These are phyloP conservation scores for Thermochaetoides thermophila DNA, from an alignment of 495 filamentous ascomycete genomes.

Conservation along the genomic window DNA sequence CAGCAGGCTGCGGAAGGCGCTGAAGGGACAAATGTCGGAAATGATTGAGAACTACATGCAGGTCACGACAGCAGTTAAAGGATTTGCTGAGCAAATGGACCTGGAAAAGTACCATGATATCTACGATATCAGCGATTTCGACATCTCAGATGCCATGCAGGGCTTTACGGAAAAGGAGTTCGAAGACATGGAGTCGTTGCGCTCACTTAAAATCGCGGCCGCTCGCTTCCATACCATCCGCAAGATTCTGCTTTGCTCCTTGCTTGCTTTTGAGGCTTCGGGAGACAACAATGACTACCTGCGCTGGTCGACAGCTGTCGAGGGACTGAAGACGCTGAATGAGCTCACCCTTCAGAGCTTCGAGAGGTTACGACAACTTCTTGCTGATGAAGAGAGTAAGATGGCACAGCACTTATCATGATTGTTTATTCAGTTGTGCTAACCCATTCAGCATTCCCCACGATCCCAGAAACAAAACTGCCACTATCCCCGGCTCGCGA, in stretches of 20 bases:
- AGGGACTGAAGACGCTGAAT: conserved; percentile 54
- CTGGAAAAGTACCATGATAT: conserved; percentile 84
- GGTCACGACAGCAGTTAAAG: conserved; percentile 49
- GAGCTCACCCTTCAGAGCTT: conserved; percentile 40
- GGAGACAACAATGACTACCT: conserved; percentile 65
- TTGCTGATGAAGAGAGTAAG: conserved; percentile 78
- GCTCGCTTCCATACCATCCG: conserved; percentile 66
- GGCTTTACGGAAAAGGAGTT: conserved; percentile 45
- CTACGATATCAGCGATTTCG: conserved; percentile 72
- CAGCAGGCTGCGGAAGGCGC: conserved; percentile 54
- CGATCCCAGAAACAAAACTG: conserved; percentile 41
- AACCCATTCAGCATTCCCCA: conserved; percentile 21
- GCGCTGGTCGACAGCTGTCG: conserved; percentile 64
- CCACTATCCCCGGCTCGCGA: conserved; percentile 65
- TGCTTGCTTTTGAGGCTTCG: conserved; percentile 77
- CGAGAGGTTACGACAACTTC: conserved; percentile 43
- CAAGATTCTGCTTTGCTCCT: conserved; percentile 69
- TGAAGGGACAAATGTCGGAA: conserved; percentile 51
- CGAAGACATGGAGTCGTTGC: conserved; percentile 66
- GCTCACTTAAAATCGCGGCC: conserved; percentile 60
- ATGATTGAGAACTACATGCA: conserved; percentile 56
- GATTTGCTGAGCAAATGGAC: conserved; percentile 59
- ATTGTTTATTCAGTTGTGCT: background rate
- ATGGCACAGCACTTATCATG: no score
- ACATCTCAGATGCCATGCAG: conserved; percentile 51